These are phyloP conservation scores for Xylariaceae sp. DNA, from an alignment of 2,329 filamentous ascomycete species.

Conservation along the genomic window DNA sequence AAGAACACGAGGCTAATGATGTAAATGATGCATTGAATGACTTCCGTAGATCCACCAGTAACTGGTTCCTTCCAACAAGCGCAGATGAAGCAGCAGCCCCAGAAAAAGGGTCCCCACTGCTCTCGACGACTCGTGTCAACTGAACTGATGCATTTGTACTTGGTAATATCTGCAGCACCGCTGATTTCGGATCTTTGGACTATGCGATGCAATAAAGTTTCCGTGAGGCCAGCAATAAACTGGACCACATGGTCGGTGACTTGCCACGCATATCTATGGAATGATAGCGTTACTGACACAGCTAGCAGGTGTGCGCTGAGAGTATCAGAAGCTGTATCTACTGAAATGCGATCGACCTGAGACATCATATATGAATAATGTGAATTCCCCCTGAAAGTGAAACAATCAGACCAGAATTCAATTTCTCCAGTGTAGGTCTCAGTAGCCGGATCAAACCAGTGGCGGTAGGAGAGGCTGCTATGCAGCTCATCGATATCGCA, in stretches of 20 bases:
- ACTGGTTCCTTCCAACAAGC: conserved; percentile 1
- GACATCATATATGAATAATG: neutral
- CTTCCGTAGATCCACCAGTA: neutral
- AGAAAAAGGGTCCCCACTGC: neutral
- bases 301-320: neutral
- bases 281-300: too few relatives aligned
- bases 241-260: neutral
- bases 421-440: neutral
- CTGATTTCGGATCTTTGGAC: neutral
- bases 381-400: accelerated
- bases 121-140: neutral
- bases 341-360: neutral
- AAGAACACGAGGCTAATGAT: neutral
- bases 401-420: neutral
- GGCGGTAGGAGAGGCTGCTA: accelerated
- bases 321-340: neutral
- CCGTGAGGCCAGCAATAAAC: neutral
- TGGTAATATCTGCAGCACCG: neutral
- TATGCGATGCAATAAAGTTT: neutral
- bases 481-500: neutral
- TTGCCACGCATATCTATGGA: too few relatives aligned
- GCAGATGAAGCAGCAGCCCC: neutral
- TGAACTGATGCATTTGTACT: neutral
- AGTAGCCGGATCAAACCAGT: neutral
- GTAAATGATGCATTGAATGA: neutral